Base-by-base conservation (phyloP, 2,329 filamentous ascomycete genomes). In the Phyllosticta paracitricarpa region DNA sequence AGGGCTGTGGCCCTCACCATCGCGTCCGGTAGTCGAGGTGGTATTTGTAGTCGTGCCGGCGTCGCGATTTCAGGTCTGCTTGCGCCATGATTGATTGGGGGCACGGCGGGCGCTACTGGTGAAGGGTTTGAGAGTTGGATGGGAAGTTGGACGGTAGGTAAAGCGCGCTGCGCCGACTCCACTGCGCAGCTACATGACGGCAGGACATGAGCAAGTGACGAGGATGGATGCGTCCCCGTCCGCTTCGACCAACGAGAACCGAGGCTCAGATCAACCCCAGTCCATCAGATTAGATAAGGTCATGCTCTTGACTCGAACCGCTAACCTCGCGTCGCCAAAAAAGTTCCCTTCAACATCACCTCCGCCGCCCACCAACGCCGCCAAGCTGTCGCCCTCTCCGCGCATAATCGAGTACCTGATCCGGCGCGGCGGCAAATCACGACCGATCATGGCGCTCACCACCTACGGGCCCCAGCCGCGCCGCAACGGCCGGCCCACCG, bases 11-110 rank as follows among this genome's bases (percentile, higher is more conserved):
- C n/a, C 17, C 40, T 48, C 68, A 91, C 91, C 92, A 96, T 84
- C 92, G 78, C 63, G 91, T 95, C 61, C 91, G 82, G 72, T 96
- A 96, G 66, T 94, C 89, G 28, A 93, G 81, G 52, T 86, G 78
- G 72, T 87, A 96, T 56, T 81, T 80, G 74, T 96, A 97, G 74
- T 96, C 89, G 51, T 77, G 77, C 64, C 89, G 82, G 55, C 76
- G 81, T 56, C 88, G 83, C 64, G 76, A 76, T 74, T 89, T 92
- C 30, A 68, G 60, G 26, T 62, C 51, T 51, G 61, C 51, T 56
- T 62, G 56, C 2, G 52, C 61, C 61, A 62, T 62, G 26, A 22
- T 35, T 3, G 28, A 10, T 17, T 28, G 9, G n/a, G 19, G 8
- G 53, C 22, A 22, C 22, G 10, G 19, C 24, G 10, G 25, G 10